Evolutionary conservation across 176 grass and related monocot species (phyloP).

Genomic region (Triticum turgidum): DNA sequence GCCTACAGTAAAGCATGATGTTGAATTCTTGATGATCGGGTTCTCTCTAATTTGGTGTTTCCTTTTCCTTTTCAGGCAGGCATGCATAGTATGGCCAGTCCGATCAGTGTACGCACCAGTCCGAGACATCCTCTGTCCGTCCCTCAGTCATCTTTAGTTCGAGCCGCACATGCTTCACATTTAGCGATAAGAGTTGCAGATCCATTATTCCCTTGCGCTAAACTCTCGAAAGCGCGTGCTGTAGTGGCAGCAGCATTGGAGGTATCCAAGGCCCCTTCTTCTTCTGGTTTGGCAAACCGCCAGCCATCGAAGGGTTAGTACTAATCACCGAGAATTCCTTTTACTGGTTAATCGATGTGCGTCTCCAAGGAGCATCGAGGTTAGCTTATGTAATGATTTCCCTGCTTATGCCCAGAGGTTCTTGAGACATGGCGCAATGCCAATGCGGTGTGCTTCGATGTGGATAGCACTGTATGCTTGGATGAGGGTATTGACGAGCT

Average conservation of each 20-base stretch:
- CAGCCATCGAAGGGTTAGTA: constrained; percentile 39
- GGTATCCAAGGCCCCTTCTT: constrained; percentile 12
- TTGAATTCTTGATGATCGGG: no score
- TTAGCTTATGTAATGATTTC: neutral
- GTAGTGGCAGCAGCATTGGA: neutral
- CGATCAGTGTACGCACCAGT: neutral
- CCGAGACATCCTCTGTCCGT: neutral
- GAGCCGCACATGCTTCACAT: neutral
- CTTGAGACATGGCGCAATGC: constrained; percentile 58
- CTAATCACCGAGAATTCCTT: neutral
- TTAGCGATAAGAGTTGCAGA: neutral
- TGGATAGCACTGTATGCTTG: constrained; percentile 87
- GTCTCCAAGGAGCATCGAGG: neutral
- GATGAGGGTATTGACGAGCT: constrained; percentile 97
- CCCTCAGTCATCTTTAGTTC: neutral
- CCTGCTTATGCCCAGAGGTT: constrained; percentile 34
- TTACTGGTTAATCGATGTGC: neutral
- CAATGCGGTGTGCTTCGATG: constrained; percentile 84
- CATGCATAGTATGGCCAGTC: constrained; percentile 13
- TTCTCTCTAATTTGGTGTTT: neutral
- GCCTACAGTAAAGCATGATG: neutral
- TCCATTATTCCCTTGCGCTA: neutral
- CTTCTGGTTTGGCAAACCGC: neutral
- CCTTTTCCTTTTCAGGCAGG: constrained; percentile 9
- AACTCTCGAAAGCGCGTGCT: neutral